Evolutionary conservation across 2,329 filamentous ascomycete genomes (phyloP).

Genomic region (Fusarium chlamydosporum): DNA sequence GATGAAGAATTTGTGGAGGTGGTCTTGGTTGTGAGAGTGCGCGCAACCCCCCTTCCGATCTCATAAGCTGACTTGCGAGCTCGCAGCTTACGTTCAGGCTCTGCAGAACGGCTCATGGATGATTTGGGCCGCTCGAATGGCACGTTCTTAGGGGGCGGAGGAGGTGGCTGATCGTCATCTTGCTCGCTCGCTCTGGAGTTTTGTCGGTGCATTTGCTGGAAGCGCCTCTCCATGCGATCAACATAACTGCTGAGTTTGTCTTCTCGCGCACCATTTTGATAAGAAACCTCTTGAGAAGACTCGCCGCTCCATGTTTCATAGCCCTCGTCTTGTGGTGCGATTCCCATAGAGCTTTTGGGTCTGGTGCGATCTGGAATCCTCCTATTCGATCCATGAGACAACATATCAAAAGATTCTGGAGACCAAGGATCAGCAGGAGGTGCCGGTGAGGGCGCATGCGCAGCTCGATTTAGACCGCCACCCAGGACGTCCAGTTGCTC

Average conservation of each 20-base stretch:
- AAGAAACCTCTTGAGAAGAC: slow-evolving; percentile 65
- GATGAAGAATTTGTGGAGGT: slow-evolving; percentile 84
- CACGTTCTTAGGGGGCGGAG: slow-evolving; percentile 69
- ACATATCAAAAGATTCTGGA: slow-evolving; percentile 83
- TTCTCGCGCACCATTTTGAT: slow-evolving; percentile 60
- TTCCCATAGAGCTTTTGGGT: slow-evolving; percentile 81
- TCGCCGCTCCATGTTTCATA: slow-evolving; percentile 71
- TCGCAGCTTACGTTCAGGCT: slow-evolving; percentile 64
- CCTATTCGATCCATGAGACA: slow-evolving; percentile 53
- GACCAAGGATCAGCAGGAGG: slow-evolving; percentile 84
- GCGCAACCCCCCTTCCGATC: slow-evolving; percentile 76
- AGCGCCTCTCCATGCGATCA: slow-evolving; percentile 88
- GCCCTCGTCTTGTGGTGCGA: slow-evolving; percentile 72
- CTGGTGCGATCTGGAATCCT: slow-evolving; percentile 49
- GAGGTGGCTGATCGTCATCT: slow-evolving; percentile 70
- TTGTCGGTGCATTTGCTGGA: slow-evolving; percentile 78
- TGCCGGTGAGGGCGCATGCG: slow-evolving; percentile 68
- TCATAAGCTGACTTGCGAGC: slow-evolving; percentile 85
- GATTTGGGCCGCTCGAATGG: slow-evolving; percentile 70
- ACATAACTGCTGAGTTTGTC: slow-evolving; percentile 87
- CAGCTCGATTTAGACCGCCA: slow-evolving; percentile 63
- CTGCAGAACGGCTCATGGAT: slow-evolving; percentile 63
- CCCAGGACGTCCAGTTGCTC: slow-evolving; percentile 89
- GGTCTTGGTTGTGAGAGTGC: slow-evolving; percentile 91
- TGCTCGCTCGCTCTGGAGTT: slow-evolving; percentile 59